A percentile compares a stretch with the other conserved stretches of the same genome.
phyloP scores from a whole-genome alignment of 1,139 yeast species.

The Kurtzmaniella quercitrusa region DNA sequence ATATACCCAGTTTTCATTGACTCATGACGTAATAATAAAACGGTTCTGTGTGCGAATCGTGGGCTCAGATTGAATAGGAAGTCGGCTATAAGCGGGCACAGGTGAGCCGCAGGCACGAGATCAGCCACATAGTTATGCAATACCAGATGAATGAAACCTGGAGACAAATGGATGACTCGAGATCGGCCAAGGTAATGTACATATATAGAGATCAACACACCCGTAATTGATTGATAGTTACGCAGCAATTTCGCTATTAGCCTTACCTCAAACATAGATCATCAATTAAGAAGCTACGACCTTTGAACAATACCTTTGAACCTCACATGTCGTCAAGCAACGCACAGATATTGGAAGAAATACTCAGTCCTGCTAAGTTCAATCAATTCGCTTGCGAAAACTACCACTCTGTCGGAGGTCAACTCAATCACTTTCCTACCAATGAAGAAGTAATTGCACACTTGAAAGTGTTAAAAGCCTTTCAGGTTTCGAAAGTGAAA shows the following conservation, averaged over 20 bases:
- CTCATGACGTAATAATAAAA: neutral
- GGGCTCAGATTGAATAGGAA: neutral
- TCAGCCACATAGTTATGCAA: neutral
- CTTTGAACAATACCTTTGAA: too few species aligned
- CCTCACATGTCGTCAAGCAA: neutral
- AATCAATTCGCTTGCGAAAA: neutral
- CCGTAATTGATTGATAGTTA: neutral
- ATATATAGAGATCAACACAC: neutral
- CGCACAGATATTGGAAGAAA: neutral
- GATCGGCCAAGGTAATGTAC: neutral
- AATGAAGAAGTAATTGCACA: slow-evolving; percentile 24
- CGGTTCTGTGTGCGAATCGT: neutral
- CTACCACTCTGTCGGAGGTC: neutral
- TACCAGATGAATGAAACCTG: neutral
- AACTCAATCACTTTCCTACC: slow-evolving; percentile 7
- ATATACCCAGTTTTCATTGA: neutral
- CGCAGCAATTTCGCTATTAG: too few species aligned
- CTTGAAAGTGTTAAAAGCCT: slow-evolving; percentile 27
- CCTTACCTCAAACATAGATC: too few species aligned
- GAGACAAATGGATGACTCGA: neutral
- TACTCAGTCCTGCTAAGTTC: neutral
- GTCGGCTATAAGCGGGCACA: neutral
- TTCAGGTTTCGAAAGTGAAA: slow-evolving; percentile 18
- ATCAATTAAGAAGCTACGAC: too few species aligned
- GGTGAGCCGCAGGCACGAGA: neutral